Evolutionary conservation across 805 yeast species (phyloP).

Genomic region (Ogataea ramenticola): DNA sequence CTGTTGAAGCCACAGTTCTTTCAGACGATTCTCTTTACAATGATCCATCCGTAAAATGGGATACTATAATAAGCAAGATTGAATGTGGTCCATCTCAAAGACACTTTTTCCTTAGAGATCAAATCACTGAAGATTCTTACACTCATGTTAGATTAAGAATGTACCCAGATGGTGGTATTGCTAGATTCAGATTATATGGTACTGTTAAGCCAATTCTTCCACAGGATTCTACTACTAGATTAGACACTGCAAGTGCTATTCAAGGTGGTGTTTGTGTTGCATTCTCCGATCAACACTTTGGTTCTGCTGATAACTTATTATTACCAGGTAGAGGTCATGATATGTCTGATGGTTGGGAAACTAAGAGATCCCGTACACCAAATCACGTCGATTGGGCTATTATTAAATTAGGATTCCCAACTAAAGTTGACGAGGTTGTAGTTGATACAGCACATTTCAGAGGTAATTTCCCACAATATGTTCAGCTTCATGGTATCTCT

Average conservation of each 20-base stretch:
- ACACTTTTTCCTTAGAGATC: conserved; percentile 67
- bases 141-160: conserved; percentile 80
- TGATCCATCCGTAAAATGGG: conserved; percentile 48
- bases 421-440: conserved; percentile 51
- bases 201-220: conserved; percentile 68
- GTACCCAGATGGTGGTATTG: conserved; percentile 99
- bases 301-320: conserved; percentile 81
- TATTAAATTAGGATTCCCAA: conserved; percentile 63
- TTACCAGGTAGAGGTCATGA: conserved; percentile 93
- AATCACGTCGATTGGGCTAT: conserved; percentile 93
- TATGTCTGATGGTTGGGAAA: conserved; percentile 99
- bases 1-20: conserved; percentile 63
- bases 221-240: conserved; percentile 31
- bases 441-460: conserved; percentile 91
- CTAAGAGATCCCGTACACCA: conserved; percentile 74
- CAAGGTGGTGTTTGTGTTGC: conserved; percentile 86
- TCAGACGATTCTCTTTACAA: conserved; percentile 27
- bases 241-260: conserved; percentile 76
- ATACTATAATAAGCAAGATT: conserved; percentile 51
- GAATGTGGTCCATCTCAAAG: conserved; percentile 89
- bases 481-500: conserved; percentile 58
- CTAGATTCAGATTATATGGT: conserved; percentile 88
- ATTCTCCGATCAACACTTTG: conserved; percentile 89
- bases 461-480: conserved; percentile 88
- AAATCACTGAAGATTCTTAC: conserved; percentile 52